Base-by-base conservation (phyloP, 441 rosid species). In the Croton laevigatus region DNA sequence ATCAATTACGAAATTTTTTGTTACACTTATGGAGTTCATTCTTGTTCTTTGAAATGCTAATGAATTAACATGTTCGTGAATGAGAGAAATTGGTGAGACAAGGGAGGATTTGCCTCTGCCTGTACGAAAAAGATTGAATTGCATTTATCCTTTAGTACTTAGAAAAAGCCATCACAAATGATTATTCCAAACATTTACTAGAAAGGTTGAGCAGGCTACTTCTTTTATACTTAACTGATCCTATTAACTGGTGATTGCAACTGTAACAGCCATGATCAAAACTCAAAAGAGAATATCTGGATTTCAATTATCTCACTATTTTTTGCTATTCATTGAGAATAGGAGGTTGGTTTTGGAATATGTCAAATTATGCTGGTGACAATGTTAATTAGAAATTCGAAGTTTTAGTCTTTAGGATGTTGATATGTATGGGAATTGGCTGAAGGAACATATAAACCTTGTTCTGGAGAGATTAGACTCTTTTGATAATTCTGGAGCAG, bases 301-400 rank as follows among this genome's bases (percentile, higher is more conserved):
- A 45, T 32, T 12, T 48, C 32, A 27, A 46, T 54, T 40, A 40
- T 40, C 10, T 16, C 7, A 46, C 12, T 59, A 22, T 48, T 8
- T 19, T 51, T 69, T 38, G 3, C 14, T 27, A 38, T n/a, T 5
- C 17, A 7, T n/a, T 0, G 14, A 51, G 42, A 59, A 5, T 8
- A 22, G 66, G 19, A 51, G 61, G 12, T 20, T 44, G 54, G n/a
- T 3, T 71, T 64, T 54, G 5, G 52, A 71, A 20, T 51, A 20
- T 71, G 67, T 46, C 22, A 22, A 68, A 68, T 34, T 22, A 55
- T 40, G 71, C 63, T 27, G 45, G 34, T 45, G 13, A 23, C 65
- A 49, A 20, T 20, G 10, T 23, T 63, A 12, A 62, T 34, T 4
- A 3, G 20, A 54, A 64, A 53, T 19, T 19, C 8, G n/a, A 54